Base-by-base conservation (phyloP, 2,329 filamentous ascomycete genomes). In the Colletotrichum spinosum region DNA sequence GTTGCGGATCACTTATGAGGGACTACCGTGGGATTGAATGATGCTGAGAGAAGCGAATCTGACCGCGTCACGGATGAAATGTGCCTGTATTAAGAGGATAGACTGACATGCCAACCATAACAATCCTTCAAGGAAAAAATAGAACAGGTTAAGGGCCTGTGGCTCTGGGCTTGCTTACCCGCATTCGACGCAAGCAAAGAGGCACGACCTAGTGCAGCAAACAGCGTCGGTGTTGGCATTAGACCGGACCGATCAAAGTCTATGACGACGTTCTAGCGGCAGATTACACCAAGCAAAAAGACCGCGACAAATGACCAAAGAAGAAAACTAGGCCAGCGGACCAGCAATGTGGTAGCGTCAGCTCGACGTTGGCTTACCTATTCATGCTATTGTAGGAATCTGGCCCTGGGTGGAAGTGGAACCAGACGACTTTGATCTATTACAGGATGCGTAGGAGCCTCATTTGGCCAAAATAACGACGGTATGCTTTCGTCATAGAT, bases 401-500 rank as follows among this genome's bases (percentile, higher is more conserved):
- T 50, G 52, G 55, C 35, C 33, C 46, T 37, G 37, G 48, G 58
- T 65, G 62, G 62, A 25, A 5, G 25, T 25, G 25, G 25, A 25
- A 5, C 25, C 25, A 4, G 2, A 25, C 25, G 25, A 25, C 25
- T 25, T 25, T 25, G 25, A 35, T 15, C 39, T 4, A 17, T 17
- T 17, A 12, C 25, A 9, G 33, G 17, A 42, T 15, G 8, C 54
- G 25, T 42, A 53, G 8, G 48, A 65, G 58, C 57, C 46, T 56
- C 46, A 56, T 53, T 35, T 52, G n/a, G 55, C 13, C 33, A 37
- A 57, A 44, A 44, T 44, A 44, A 13, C 42, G 8, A 62, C 38
- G 46, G 25, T 33, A 52, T 39, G 49, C 42, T 66, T 66, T 63
- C 63, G 63, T 66, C 63, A 66, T 66, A 63, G 63, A 66, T 56